Conservation (phyloP, 257 asterid species). For the Dorcoceras hygrometricum region DNA sequence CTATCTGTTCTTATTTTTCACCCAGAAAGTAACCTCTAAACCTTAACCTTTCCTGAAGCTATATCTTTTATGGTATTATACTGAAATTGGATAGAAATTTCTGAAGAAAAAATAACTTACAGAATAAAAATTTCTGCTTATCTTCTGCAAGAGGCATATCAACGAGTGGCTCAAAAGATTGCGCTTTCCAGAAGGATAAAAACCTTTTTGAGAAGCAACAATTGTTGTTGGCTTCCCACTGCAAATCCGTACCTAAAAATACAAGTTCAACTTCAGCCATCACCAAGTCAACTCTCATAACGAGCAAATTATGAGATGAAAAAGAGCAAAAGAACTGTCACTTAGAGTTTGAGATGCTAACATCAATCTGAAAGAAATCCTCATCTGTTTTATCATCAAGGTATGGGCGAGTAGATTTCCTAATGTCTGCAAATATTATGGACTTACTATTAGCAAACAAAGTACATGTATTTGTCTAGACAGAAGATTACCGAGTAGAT, state of each 20-base stretch:
- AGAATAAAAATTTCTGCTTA: slow-evolving; percentile 64
- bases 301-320: not conserved
- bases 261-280: slow-evolving; percentile 17
- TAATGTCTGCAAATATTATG: slow-evolving; percentile 52
- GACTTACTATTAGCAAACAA: slow-evolving; percentile 22
- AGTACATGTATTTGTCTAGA: not conserved
- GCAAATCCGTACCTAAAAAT: slow-evolving; percentile 64
- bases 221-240: slow-evolving; percentile 77
- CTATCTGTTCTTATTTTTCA: not conserved
- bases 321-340: slow-evolving; percentile 4
- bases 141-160: slow-evolving; percentile 71
- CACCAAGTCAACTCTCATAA: slow-evolving; percentile 1
- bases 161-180: slow-evolving; percentile 56
- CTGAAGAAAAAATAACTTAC: slow-evolving; percentile 39
- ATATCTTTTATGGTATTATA: not conserved
- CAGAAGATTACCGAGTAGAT: not conserved
- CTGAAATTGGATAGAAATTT: not conserved
- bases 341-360: slow-evolving; percentile 36
- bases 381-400: slow-evolving; percentile 74
- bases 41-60: not conserved
- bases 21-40: not conserved
- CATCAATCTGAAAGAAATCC: slow-evolving; percentile 86
- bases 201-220: slow-evolving; percentile 70
- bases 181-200: slow-evolving; percentile 73
- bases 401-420: slow-evolving; percentile 74